Evolutionary conservation across 2,329 filamentous ascomycete species (phyloP).

Genomic region (Colletotrichum sp.): DNA sequence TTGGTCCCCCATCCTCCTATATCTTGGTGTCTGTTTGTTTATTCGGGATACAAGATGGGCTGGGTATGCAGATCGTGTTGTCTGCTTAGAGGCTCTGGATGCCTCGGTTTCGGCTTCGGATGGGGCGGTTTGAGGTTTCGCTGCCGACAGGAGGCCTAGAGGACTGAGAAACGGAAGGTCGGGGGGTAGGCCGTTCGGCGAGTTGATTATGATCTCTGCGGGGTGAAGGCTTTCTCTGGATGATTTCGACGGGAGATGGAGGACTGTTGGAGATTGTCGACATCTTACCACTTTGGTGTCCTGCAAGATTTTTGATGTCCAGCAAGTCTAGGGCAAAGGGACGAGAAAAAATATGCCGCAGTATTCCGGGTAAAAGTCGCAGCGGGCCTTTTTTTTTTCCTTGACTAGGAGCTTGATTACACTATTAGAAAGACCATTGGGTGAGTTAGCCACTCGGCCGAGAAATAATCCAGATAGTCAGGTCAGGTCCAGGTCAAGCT

Average conservation of each 20-base stretch:
- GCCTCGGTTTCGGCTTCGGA: background rate
- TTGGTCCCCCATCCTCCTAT: fast-evolving
- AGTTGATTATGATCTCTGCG: no score
- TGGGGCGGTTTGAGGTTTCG: background rate
- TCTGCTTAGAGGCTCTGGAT: background rate
- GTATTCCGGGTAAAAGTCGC: background rate
- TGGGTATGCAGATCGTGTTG: background rate
- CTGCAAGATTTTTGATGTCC: no score
- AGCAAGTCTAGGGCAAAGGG: background rate
- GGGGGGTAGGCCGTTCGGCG: no score
- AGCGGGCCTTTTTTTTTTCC: background rate
- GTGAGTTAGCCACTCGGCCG: background rate
- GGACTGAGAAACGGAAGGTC: no score
- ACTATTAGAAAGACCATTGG: background rate
- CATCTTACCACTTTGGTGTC: background rate
- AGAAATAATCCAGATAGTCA: background rate
- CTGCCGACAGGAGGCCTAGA: background rate
- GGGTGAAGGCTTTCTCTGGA: no score
- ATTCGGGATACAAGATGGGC: background rate
- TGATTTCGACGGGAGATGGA: no score
- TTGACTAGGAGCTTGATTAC: background rate
- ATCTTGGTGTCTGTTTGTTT: background rate
- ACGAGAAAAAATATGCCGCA: background rate
- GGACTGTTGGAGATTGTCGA: background rate
- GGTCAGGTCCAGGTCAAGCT: background rate